phyloP scores from a whole-genome alignment of 108 stramenopile genomes.

The Fistulifera solaris region DNA sequence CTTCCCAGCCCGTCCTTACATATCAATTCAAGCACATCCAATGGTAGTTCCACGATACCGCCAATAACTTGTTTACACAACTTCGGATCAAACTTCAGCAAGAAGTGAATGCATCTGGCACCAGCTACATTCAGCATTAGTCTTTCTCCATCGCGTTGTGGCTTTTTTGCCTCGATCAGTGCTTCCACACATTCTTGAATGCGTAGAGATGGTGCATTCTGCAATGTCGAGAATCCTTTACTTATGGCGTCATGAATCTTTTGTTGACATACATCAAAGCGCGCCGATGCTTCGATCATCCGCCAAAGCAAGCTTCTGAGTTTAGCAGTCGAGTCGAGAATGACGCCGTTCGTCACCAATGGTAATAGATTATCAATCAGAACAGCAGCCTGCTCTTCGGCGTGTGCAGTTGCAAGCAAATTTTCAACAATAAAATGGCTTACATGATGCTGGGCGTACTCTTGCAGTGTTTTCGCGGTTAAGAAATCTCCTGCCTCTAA shows the following conservation, averaged over 20 bases:
- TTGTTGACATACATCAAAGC: conserved; percentile 58
- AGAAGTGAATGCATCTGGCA: conserved; percentile 51
- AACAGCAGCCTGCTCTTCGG: conserved; percentile 41
- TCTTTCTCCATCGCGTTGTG: conserved; percentile 25
- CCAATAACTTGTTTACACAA: conserved; percentile 48
- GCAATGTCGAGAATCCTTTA: conserved; percentile 32
- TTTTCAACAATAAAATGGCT: conserved; percentile 81
- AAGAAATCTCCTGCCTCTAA: conserved; percentile 47
- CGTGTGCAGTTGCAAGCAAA: conserved; percentile 44
- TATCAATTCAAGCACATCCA: conserved; percentile 41
- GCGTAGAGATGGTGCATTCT: not conserved
- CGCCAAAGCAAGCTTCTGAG: conserved; percentile 70
- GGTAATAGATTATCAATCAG: conserved; percentile 47
- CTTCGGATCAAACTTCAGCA: conserved; percentile 65
- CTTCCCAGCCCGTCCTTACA: conserved; percentile 77
- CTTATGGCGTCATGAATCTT: conserved; percentile 46
- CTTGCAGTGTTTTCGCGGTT: conserved; percentile 40
- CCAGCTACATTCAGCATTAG: conserved; percentile 53
- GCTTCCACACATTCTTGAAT: conserved; percentile 38
- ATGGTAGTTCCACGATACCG: conserved; percentile 38
- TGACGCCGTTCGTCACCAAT: conserved; percentile 49
- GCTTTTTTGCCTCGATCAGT: conserved; percentile 39
- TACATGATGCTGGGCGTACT: conserved; percentile 65
- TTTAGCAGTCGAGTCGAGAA: conserved; percentile 29
- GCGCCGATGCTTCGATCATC: conserved; percentile 60